Evolutionary conservation across 768 basidiomycete genomes (phyloP).

Genomic region (Crucibulum laeve): DNA sequence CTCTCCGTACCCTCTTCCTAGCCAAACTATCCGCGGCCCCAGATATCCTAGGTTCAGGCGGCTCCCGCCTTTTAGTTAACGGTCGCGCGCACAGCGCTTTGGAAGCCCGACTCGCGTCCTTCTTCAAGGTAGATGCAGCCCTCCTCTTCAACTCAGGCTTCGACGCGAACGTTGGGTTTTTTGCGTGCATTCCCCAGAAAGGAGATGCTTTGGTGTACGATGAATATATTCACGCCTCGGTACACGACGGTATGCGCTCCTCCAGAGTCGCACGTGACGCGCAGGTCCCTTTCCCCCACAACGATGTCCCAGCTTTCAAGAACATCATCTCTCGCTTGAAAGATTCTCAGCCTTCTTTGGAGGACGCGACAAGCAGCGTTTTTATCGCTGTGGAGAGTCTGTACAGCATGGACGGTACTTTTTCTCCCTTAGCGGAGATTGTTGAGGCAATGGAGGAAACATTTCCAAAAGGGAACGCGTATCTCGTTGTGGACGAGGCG

Average conservation of each 20-base stretch:
- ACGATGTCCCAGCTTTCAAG: slow-evolving; percentile 52
- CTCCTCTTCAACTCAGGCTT: slow-evolving; percentile 91
- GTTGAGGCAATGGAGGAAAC: slow-evolving; percentile 55
- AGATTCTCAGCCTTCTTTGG: slow-evolving; percentile 28
- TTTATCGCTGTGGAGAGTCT: slow-evolving; percentile 87
- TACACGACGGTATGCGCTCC: slow-evolving; percentile 85
- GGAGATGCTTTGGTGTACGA: slow-evolving; percentile 81
- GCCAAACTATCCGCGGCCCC: slow-evolving; percentile 40
- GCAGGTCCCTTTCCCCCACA: slow-evolving; percentile 63
- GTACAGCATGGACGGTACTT: slow-evolving; percentile 96
- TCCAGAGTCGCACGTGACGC: slow-evolving; percentile 39
- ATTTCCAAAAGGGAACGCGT: slow-evolving; percentile 60
- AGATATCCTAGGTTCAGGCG: slow-evolving; percentile 80
- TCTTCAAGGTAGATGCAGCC: slow-evolving; percentile 61
- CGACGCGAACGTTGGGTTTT: slow-evolving; percentile 89
- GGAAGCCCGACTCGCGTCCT: slow-evolving; percentile 61
- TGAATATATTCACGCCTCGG: slow-evolving; percentile 85
- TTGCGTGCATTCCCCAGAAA: slow-evolving; percentile 71
- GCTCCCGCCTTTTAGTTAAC: slow-evolving; percentile 83
- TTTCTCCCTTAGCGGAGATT: slow-evolving; percentile 70
- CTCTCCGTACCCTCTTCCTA: slow-evolving; percentile 58
- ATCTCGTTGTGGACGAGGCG: slow-evolving; percentile 88
- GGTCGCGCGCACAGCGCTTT: slow-evolving; percentile 65
- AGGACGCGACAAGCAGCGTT: slow-evolving; percentile 38
- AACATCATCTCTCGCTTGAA: slow-evolving; percentile 36